Evolutionary conservation across 2,329 filamentous ascomycete genomes (phyloP), one percentile per base, ranked within the genome.

Genomic region (Meredithiella fracta): DNA sequence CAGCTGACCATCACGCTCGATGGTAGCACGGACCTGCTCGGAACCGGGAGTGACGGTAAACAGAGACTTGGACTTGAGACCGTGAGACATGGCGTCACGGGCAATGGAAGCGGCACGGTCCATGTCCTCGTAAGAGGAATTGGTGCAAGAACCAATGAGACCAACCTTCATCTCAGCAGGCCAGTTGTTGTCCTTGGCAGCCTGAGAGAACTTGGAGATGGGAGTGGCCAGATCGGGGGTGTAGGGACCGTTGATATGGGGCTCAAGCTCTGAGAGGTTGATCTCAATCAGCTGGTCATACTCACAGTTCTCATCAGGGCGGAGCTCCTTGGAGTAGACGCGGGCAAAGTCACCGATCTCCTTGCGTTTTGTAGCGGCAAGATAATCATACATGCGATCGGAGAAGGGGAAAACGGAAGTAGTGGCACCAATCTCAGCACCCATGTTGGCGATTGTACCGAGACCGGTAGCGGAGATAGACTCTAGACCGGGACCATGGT

Each of bases 201-300:
- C 87, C 67, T 94, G 84, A 72, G 86, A 88, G 76, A 97, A 95
- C 76, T 96, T 92, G 73, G 88, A 95, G 69, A 98, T 94, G 53
- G 92, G 92, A 6, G 92, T 97, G 56, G 89, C 90, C 73, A 98
- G 78, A 80, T 98, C 92, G 60, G 92, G 92, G 26, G 92, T 98
- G 80, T 97, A 97, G 62, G 92, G 92, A 62, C 92, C 92, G 76
- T 98, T 98, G 76, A 98, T 89, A 70, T 97, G 88, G 62, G 92
- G 92, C 77, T 98, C 92, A 51, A 98, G 84, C 72, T 91, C 86
- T 58, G 80, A 85, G 56, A 98, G 80, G 77, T 98, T 91, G 73
- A 98, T 87, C 74, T 96, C 91, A 65, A 97, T 88, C 63, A 96
- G 72, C 73, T 97, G 79, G 70, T 98, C 92, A 71, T 97, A 98